Percentiles rank a stretch among this genome's conserved stretches.
phyloP scores from a whole-genome alignment of 2,329 filamentous ascomycete species.

The Colletotrichum kahawae region DNA sequence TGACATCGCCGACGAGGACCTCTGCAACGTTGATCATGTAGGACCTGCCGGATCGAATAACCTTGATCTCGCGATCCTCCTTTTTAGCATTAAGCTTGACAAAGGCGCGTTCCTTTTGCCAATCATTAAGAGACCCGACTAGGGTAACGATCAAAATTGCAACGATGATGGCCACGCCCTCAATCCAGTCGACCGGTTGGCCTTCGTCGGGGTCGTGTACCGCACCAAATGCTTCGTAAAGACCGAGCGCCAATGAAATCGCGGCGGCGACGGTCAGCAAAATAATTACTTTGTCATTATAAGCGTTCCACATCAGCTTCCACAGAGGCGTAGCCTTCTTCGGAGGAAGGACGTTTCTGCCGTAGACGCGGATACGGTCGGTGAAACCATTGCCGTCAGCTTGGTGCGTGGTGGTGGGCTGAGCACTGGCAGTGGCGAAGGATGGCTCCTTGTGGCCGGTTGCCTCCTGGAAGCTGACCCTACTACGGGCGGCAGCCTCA shows the following conservation, averaged over 20 bases:
- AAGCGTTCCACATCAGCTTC: constrained; percentile 68
- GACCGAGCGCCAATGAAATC: constrained; percentile 68
- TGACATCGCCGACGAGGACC: constrained; percentile 71
- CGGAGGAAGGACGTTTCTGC: constrained; percentile 65
- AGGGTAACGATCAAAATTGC: constrained; percentile 69
- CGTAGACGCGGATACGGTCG: constrained; percentile 64
- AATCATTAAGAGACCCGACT: constrained; percentile 69
- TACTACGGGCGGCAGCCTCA: constrained; percentile 66
- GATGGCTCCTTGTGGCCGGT: constrained; percentile 36
- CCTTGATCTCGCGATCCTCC: constrained; percentile 69
- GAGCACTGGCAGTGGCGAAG: neutral
- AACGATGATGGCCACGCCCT: constrained; percentile 70
- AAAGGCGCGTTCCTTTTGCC: constrained; percentile 72
- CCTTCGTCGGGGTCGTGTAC: constrained; percentile 46
- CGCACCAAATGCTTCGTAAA: constrained; percentile 68
- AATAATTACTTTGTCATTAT: constrained; percentile 73
- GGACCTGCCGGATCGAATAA: constrained; percentile 69
- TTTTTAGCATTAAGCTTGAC: constrained; percentile 66
- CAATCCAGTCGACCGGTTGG: constrained; percentile 64
- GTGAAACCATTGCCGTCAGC: constrained; percentile 27
- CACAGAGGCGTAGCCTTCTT: constrained; percentile 68
- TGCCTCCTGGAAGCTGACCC: constrained; percentile 71
- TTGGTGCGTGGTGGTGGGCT: constrained; percentile 2
- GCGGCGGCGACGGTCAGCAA: constrained; percentile 69
- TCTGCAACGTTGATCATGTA: constrained; percentile 69